Evolutionary conservation across 495 filamentous ascomycete genomes (phyloP), one percentile per base, ranked within the genome.

Genomic region (Trichoderma erinaceum): DNA sequence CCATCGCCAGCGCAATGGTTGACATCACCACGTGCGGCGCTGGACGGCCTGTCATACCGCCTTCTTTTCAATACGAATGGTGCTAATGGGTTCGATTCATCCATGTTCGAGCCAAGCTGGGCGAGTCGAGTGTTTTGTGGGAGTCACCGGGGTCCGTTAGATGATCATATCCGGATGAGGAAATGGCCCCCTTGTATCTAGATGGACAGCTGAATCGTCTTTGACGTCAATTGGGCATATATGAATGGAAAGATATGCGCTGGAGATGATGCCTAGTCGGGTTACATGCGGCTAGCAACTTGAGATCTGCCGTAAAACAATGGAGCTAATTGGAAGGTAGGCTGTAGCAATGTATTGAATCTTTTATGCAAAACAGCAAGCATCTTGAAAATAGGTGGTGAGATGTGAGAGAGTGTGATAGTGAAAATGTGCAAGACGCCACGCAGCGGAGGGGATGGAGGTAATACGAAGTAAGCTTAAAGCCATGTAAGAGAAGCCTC

Each of bases 391-490:
- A 52, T 8, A n/a, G 18, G n/a, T 21, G 18, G 48, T n/a, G 18
- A 4, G 48, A n/a, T n/a, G 4, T 15, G 44, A 15, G n/a, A 18
- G 18, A 23, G 21, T 2, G 3, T 25, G 18, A n/a, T 1, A 48
- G 18, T 13, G 18, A n/a, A 5, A 48, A 48, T 11, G 44, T 48
- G 44, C 6, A 48, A 48, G 48, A 21, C 48, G 48, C 48, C 48
- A 52, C 48, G 18, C 2, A 52, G 48, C 48, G 48, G 48, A 52
- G 48, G 48, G 48, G 48, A 46, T 46, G 43, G 48, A 52, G 48
- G 48, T 52, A 52, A 52, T 52, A 52, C 48, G 48, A 52, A n/a
- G 48, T 52, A 52, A 52, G 48, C 48, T 52, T 52, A 52, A 52
- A 23, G 48, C 18, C 18, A 52, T 52, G 16, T 52, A n/a, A 52